Evolutionary conservation across 805 yeast genomes (phyloP).

Genomic region (Saccharomycopsis microspora): DNA sequence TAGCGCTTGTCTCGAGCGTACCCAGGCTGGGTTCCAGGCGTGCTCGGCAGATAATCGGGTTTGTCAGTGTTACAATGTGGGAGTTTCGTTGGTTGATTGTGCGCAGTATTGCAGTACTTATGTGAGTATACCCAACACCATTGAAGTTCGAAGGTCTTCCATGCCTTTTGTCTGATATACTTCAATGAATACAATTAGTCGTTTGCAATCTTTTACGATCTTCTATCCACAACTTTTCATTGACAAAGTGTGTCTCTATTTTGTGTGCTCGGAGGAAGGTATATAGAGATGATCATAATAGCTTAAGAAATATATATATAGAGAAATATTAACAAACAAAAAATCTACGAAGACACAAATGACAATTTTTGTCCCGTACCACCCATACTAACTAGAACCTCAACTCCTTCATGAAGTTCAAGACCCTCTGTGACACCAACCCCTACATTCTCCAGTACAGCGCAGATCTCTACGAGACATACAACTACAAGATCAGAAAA

Average conservation of each 20-base stretch:
- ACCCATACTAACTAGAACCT: background rate
- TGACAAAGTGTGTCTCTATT: no score
- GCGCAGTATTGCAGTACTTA: conserved; percentile 4
- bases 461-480: background rate
- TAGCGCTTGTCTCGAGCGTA: background rate
- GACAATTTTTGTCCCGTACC: background rate
- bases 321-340: no score
- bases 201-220: no score
- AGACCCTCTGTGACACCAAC: conserved; percentile 2
- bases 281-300: no score
- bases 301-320: no score
- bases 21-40: conserved; percentile 1
- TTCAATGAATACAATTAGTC: no score
- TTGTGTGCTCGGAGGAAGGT: no score
- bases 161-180: no score
- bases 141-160: no score
- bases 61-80: conserved; percentile 11
- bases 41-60: conserved; percentile 6
- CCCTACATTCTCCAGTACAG: conserved; percentile 6
- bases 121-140: background rate
- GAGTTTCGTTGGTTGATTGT: conserved; percentile 10
- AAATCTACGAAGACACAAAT: background rate
- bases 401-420: conserved; percentile 5
- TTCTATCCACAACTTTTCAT: no score
- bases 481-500: conserved; percentile 1